Evolutionary conservation across 139 green algal genomes (phyloP).

Genomic region (Chlorella vulgaris): DNA sequence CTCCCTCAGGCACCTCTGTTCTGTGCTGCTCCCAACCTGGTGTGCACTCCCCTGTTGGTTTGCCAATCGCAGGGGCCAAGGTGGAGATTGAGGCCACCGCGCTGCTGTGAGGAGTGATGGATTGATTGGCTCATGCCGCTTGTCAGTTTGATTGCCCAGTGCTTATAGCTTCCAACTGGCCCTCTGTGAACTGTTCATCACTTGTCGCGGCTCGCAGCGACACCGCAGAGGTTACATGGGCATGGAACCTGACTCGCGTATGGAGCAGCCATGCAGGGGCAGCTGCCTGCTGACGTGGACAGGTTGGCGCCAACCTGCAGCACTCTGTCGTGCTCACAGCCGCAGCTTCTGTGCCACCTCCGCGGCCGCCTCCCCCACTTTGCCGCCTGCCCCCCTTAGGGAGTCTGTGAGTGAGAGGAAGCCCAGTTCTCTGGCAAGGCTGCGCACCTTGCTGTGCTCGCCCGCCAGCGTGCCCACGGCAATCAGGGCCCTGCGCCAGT

Average conservation of each 20-base stretch:
- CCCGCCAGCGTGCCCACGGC: conserved; percentile 57
- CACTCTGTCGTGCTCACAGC: background rate
- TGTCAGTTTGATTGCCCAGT: too few relatives aligned
- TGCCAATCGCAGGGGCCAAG: conserved; percentile 49
- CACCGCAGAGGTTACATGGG: too few relatives aligned
- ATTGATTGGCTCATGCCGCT: too few relatives aligned
- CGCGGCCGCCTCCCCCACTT: conserved; percentile 21
- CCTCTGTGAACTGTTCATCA: too few relatives aligned
- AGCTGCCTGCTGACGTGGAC: too few relatives aligned
- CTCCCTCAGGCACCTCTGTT: too few relatives aligned
- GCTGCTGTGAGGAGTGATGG: conserved; percentile 46
- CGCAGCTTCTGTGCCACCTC: conserved; percentile 20
- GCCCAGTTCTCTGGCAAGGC: conserved; percentile 33
- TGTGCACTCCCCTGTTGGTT: background rate
- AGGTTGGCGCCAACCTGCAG: background rate
- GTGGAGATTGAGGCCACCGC: conserved; percentile 88
- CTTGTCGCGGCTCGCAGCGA: too few relatives aligned
- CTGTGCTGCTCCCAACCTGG: background rate
- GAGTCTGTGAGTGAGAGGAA: conserved; percentile 23
- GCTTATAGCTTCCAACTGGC: too few relatives aligned
- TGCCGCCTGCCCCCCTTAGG: conserved; percentile 12
- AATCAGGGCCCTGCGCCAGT: conserved; percentile 47
- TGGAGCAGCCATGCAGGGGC: too few relatives aligned
- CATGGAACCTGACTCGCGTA: too few relatives aligned
- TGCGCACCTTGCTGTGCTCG: conserved; percentile 27